A percentile compares a stretch with the other conserved stretches of the same genome.
phyloP scores from a whole-genome alignment of 2,329 filamentous ascomycete species.

The Helminthosporium solani region DNA sequence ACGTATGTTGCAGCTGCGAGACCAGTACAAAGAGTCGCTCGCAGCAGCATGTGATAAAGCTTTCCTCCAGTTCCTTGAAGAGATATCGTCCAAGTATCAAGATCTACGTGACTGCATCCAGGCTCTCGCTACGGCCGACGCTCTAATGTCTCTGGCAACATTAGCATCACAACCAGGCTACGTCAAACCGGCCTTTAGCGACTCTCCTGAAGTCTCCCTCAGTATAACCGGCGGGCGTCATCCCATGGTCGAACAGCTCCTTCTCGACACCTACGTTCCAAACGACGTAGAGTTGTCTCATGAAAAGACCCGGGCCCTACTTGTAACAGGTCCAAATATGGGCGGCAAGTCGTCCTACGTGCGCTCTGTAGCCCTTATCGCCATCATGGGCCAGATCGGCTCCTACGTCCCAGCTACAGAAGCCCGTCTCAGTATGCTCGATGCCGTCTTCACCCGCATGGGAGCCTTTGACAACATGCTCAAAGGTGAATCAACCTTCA shows the following conservation, averaged over 20 bases:
- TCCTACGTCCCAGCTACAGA: slow-evolving; percentile 84
- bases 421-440: slow-evolving; percentile 75
- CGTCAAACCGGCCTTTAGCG: slow-evolving; percentile 69
- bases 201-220: slow-evolving; percentile 67
- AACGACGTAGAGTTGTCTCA: slow-evolving; percentile 75
- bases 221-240: slow-evolving; percentile 76
- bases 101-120: slow-evolving; percentile 85
- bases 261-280: slow-evolving; percentile 85
- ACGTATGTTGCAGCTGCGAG: slow-evolving; percentile 77
- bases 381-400: slow-evolving; percentile 92
- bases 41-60: slow-evolving; percentile 87
- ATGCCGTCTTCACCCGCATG: slow-evolving; percentile 94
- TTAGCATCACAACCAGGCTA: slow-evolving; percentile 88
- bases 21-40: slow-evolving; percentile 91
- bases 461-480: slow-evolving; percentile 96
- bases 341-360: slow-evolving; percentile 98
- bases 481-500: slow-evolving; percentile 92
- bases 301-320: slow-evolving; percentile 63
- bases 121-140: slow-evolving; percentile 83
- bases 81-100: slow-evolving; percentile 83
- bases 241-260: slow-evolving; percentile 90
- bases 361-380: slow-evolving; percentile 84
- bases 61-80: slow-evolving; percentile 68
- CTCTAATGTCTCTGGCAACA: slow-evolving; percentile 79
- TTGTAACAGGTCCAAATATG: slow-evolving; percentile 98